phyloP scores from a whole-genome alignment of 2,329 filamentous ascomycete genomes.

The Coniochaeta ligniaria region DNA sequence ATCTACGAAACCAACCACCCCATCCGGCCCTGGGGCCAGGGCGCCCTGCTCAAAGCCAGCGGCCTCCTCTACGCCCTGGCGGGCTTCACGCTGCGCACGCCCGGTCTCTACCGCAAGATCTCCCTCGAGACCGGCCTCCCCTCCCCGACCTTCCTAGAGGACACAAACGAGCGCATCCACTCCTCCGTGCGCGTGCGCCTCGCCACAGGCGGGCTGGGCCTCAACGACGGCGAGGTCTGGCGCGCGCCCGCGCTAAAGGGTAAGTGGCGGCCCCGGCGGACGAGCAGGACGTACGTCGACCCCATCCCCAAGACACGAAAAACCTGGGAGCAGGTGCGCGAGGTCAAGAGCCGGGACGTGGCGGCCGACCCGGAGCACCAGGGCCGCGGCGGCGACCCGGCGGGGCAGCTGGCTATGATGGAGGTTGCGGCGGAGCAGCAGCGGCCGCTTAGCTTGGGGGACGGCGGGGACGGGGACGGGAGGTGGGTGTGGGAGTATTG shows the following conservation, averaged over 20 bases:
- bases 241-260: slow-evolving; percentile 33
- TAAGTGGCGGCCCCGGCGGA: slow-evolving; percentile 35
- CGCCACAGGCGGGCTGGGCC: slow-evolving; percentile 39
- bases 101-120: slow-evolving; percentile 39
- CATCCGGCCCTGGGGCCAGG: slow-evolving; percentile 40
- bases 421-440: slow-evolving; percentile 13
- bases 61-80: slow-evolving; percentile 35
- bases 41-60: slow-evolving; percentile 30
- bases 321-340: slow-evolving; percentile 18
- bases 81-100: slow-evolving; percentile 34
- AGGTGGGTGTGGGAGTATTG: slow-evolving; percentile 50
- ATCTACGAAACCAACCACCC: slow-evolving; percentile 41
- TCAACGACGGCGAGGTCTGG: slow-evolving; percentile 42
- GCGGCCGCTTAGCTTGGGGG: slow-evolving; percentile 7
- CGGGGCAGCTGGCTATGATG: neutral
- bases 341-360: slow-evolving; percentile 4
- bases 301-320: slow-evolving; percentile 18
- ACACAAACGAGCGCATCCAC: slow-evolving; percentile 50
- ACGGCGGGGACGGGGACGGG: slow-evolving; percentile 16
- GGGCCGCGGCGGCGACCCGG: neutral
- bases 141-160: slow-evolving; percentile 31
- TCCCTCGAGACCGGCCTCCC: slow-evolving; percentile 30
- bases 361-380: neutral
- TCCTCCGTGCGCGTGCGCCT: slow-evolving; percentile 46
- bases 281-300: slow-evolving; percentile 21